Percentiles rank a stretch among this genome's conserved stretches.
phyloP scores from a whole-genome alignment of 495 filamentous ascomycete genomes.

The Hypomontagnella submonticulosa region DNA sequence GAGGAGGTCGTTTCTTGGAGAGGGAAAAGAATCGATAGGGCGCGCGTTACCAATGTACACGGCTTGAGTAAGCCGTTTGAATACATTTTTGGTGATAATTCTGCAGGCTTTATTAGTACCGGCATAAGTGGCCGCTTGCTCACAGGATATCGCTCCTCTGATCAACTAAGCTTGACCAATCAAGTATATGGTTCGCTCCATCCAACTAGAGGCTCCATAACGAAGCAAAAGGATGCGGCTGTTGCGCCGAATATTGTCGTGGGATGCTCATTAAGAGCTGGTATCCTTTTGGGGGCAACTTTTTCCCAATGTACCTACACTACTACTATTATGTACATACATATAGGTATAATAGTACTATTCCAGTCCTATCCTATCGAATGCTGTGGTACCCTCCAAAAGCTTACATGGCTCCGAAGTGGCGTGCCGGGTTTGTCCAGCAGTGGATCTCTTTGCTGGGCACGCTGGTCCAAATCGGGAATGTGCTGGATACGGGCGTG shows the following conservation, averaged over 20 bases:
- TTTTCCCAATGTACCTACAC: slow-evolving; percentile 1
- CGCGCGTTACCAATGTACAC: slow-evolving; percentile 28
- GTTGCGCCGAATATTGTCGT: slow-evolving; percentile 38
- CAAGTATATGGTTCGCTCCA: slow-evolving; percentile 13
- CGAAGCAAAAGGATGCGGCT: slow-evolving; percentile 37
- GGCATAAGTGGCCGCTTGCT: slow-evolving; percentile 38
- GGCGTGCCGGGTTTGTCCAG: slow-evolving; percentile 48
- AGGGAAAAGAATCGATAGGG: slow-evolving; percentile 13
- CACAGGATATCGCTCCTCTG: slow-evolving; percentile 31
- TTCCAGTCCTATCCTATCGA: slow-evolving; percentile 42
- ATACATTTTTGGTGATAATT: slow-evolving; percentile 22
- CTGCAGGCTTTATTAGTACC: slow-evolving; percentile 40
- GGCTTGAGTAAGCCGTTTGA: slow-evolving; percentile 39
- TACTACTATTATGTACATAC: neutral
- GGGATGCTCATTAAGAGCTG: slow-evolving; percentile 16
- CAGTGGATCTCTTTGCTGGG: slow-evolving; percentile 48
- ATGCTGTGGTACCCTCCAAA: slow-evolving; percentile 50
- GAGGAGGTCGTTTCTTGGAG: slow-evolving; percentile 24
- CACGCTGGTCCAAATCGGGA: slow-evolving; percentile 51
- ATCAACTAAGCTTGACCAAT: slow-evolving; percentile 36
- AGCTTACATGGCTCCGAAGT: slow-evolving; percentile 48
- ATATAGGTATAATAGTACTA: slow-evolving; percentile 1
- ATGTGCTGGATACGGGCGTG: slow-evolving; percentile 46
- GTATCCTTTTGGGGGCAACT: slow-evolving; percentile 14
- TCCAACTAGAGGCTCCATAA: neutral